phyloP scores from a whole-genome alignment of 331 rosid genomes.

The Phaseolus coccineus region DNA sequence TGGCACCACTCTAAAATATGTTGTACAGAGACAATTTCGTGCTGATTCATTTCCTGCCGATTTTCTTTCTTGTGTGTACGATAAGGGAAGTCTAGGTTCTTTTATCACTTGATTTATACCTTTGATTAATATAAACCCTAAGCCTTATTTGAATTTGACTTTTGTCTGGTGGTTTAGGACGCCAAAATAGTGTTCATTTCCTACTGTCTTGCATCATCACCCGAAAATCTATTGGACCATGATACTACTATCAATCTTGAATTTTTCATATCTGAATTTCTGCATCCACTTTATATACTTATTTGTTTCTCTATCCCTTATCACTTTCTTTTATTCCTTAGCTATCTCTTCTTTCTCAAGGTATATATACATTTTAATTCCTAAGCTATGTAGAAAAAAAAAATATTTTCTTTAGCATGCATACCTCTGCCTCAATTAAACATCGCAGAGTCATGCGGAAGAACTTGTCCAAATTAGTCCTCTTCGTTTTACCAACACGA shows the following conservation, averaged over 20 bases:
- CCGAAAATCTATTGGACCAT: not conserved
- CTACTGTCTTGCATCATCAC: conserved; percentile 4
- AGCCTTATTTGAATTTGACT: too few species aligned
- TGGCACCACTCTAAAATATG: conserved; percentile 57
- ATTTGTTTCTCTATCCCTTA: too few species aligned
- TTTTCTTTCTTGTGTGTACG: not conserved
- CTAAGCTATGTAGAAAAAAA: not conserved
- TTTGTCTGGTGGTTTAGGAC: too few species aligned
- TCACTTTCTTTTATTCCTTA: not conserved
- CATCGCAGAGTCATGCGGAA: not conserved
- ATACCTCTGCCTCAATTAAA: not conserved
- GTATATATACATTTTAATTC: not conserved
- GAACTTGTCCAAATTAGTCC: not conserved
- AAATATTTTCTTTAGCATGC: not conserved
- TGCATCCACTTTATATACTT: not conserved
- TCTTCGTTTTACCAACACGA: not conserved
- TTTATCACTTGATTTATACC: too few species aligned
- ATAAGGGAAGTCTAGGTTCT: too few species aligned
- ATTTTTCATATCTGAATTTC: not conserved
- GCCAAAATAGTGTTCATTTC: not conserved
- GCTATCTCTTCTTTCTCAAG: not conserved
- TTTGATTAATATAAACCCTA: too few species aligned
- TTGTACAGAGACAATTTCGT: conserved; percentile 44
- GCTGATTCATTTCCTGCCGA: conserved; percentile 43
- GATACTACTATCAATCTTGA: not conserved